Base-by-base conservation (phyloP, 1,284 basidiomycete species). In the Sparassis latifolia region DNA sequence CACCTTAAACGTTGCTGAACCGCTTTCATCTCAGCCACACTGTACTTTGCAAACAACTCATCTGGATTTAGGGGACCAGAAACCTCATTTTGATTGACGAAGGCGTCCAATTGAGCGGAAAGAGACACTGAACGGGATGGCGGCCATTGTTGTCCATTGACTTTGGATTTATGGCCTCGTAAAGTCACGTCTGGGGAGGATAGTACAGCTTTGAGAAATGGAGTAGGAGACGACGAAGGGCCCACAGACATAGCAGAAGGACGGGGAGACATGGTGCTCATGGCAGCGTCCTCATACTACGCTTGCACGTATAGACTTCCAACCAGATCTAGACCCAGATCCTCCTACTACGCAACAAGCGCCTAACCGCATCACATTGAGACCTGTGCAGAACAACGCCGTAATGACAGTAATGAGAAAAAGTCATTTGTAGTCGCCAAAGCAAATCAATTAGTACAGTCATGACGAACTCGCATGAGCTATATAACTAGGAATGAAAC, bases 31-130 rank as follows among this genome's bases (percentile, higher is more conserved):
- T 95, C 90, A 0, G 77, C 62, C 28, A 94, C 79, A 1, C 87
- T 82, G 60, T 85, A 72, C 58, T 79, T 80, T 44, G 79, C 70
- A 66, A 95, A 93, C 49, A 94, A 69, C 52, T 92, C 88, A 65
- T 95, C 91, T 0, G 92, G 85, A 59, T 89, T 82, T 53, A 85
- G 64, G 48, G 64, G 53, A 40, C 56, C 59, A n/a, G 59, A 41
- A 46, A 64, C 58, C 6, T 38, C 48, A 33, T 40, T 48, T 10
- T 28, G 45, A 37, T 51, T 52, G 4, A 54, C n/a, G 2, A 49
- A 29, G 4, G 41, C 10, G 33, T 58, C 55, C 35, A 57, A 44
- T 37, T 57, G 60, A 32, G 55, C 59, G 32, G 53, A 62, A 48
- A 52, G 48, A 31, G 63, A 64, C 20, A 52, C 45, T 12, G 57